Base-by-base conservation (phyloP, 495 filamentous ascomycete genomes). In the Penicillium crystallinum region DNA sequence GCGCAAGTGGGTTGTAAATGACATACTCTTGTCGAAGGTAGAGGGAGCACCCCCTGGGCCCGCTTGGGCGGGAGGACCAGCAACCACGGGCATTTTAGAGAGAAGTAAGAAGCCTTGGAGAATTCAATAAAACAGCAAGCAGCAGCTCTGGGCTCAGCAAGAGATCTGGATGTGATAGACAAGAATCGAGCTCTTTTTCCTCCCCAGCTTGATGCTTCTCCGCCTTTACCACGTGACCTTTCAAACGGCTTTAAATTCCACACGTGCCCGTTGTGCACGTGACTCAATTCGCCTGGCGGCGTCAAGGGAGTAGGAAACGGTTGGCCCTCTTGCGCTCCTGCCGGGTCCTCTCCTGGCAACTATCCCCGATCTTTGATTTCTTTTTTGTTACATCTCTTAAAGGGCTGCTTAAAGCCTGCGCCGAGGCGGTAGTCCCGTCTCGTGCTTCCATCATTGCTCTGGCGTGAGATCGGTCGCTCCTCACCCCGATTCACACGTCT, bases 21-120 rank as follows among this genome's bases (percentile, higher is more conserved):
- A 79, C 84, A 58, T 80, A 97, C 93, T 83, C 73, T 98, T 98
- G 66, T 98, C 91, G 59, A 91, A 82, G 36, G 85, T 88, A 27
- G 92, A 95, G 41, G 87, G 89, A 3, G 23, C 23, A 55, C 87
- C 92, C 46, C 69, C 66, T 59, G 60, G 57, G 27, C 63, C 63
- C 62, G 64, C 64, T 73, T 42, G 48, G 19, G 70, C 58, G 70
- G 67, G 59, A 61, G 78, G 79, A 51, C 79, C 80, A 55, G 87
- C 83, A 58, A 87, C 75, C 49, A 78, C 81, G 55, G 86, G 86
- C 86, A 89, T 89, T 35, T 43, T 79, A 69, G 58, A 48, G 18
- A 46, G 25, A 17, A 34, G 39, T 3, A 30, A 19, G 37, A 7
- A 19, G 35, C 7, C 6, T 19, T 31, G 17, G 35, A 17, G n/a